Evolutionary conservation across 2,329 filamentous ascomycete species (phyloP), one percentile per base, ranked within the genome.

Genomic region (Bipolaris gigantea): DNA sequence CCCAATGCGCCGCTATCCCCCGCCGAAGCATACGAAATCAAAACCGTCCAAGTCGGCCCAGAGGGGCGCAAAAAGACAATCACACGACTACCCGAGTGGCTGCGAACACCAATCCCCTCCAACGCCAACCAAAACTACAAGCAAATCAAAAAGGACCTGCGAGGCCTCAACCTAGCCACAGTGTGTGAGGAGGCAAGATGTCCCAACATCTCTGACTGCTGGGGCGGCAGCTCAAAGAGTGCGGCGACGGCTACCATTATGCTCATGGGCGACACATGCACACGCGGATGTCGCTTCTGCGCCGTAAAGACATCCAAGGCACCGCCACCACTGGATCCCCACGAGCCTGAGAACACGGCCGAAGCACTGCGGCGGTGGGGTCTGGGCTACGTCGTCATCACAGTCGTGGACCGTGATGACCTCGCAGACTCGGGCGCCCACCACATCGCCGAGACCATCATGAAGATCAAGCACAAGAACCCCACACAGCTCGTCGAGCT

Each of bases 251-350:
- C 94, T 2, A 99, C 94, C 10, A 97, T 99, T 76, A 99, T 99
- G 94, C 80, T 99, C 43, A 97, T 97, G 92, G 94, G 94, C 61
- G 94, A 99, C 75, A 97, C 93, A 8, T 99, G 94, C 77, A 99
- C 94, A 16, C 85, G 94, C 56, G 94, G 93, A 16, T 99, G 94
- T 77, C 86, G 94, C 48, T 99, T 99, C 81, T 99, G 94, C 82
- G 91, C 88, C 62, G 94, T 99, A 48, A 97, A 97, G 82, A 99
- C 94, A 3, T 87, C 80, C 54, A 86, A 89, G 39, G 78, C 80
- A 1, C 86, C 86, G 0, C 87, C 91, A 11, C 90, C 94, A 10
- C 83, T 99, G 45, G 94, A 99, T 73, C 89, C 90, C 2, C 93
- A 97, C 75, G 94, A 99, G 77, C 94, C 94, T 1, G 94, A 99